Base-by-base conservation (phyloP, 2,329 filamentous ascomycete species). In the Dactylellina sp. region DNA sequence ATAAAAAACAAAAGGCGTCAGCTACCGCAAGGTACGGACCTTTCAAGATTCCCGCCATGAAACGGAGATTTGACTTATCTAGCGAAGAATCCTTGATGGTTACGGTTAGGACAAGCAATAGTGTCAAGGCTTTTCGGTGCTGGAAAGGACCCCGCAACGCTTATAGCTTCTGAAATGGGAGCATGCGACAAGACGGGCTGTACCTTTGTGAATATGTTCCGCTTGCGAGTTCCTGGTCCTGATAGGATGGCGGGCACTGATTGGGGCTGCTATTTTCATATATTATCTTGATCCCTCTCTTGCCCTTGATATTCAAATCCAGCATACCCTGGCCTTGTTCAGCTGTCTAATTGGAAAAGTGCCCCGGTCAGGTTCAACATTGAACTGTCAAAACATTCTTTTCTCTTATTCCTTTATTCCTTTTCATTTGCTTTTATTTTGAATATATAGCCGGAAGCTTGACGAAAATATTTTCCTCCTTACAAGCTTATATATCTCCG, bases 61-160 rank as follows among this genome's bases (percentile, higher is more conserved):
- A 60, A 60, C 63, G 63, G 63, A 60, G 63, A 60, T 55, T 68
- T 53, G 53, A 68, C 63, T 60, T 68, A 60, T 68, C 63, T 68
- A 46, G 63, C 55, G 53, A 68, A 55, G n/a, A 44, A 46, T 7
- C 37, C 37, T 44, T 44, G 37, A 57, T 44, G 53, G 18, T 57
- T 57, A 44, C 53, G 39, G 53, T 57, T 57, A 57, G 53, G 7
- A 20, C 42, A 5, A 9, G 42, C 16, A 18, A 46, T 20, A 22
- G 37, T 57, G 35, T 56, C 35, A 56, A 35, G 18, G 32, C 35
- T 25, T 42, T 25, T 57, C n/a, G 53, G 28, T 44, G 53, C 37
- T 44, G 37, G 22, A 25, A 32, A 18, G 44, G 35, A 66, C 62
- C 62, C 62, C 62, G 62, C 62, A 59, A 60, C 63, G 63, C 63